A percentile compares a stretch with the other conserved stretches of the same genome.
Evolutionary conservation across 2,329 filamentous ascomycete species (phyloP).

Genomic region (Scedosporium boydii): DNA sequence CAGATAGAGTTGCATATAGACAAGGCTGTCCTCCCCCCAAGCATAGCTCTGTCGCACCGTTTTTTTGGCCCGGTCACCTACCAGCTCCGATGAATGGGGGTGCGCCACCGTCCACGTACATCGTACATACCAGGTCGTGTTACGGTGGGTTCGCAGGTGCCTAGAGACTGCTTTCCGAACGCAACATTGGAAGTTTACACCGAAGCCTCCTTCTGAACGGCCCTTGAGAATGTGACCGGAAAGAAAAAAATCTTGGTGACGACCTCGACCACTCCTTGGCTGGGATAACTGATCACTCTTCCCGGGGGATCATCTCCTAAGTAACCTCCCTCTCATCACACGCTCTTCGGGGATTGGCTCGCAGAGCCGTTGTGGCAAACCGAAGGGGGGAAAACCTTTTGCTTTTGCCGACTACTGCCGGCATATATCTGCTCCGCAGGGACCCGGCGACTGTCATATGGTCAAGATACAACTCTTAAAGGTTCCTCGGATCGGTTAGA

Average conservation of each 20-base stretch:
- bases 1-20: not conserved
- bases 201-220: not conserved
- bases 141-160: conserved; percentile 5
- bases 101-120: conserved; percentile 1
- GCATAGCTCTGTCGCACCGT: not conserved
- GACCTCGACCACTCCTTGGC: not conserved
- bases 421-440: not conserved
- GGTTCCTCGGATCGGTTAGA: not conserved
- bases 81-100: not conserved
- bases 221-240: no score
- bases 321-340: not conserved
- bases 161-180: not conserved
- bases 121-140: not conserved
- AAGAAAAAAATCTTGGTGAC: no score
- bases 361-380: not conserved
- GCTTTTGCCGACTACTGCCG: not conserved
- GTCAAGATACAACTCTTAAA: not conserved
- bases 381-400: not conserved
- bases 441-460: not conserved
- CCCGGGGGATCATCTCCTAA: not conserved
- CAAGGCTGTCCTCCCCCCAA: not conserved
- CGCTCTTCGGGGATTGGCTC: not conserved
- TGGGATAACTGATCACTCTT: no score
- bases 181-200: not conserved
- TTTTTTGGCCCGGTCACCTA: not conserved